A percentile compares a stretch with the other conserved stretches of the same genome.
phyloP scores from a whole-genome alignment of 2,329 filamentous ascomycete species.

The Berkeleyomyces basicola region DNA sequence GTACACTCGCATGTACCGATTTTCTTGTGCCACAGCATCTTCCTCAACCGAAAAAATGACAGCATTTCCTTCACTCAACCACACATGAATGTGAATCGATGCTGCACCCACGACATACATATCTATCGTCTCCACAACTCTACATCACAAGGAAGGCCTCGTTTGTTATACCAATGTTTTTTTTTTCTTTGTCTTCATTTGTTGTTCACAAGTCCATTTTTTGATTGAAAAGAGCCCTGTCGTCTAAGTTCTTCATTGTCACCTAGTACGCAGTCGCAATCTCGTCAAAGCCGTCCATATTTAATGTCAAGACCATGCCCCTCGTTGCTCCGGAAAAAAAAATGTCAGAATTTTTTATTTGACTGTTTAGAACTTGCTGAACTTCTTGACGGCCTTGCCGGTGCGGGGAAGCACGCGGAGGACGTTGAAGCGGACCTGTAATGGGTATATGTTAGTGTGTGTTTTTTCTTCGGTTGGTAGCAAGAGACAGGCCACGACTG shows the following conservation, averaged over 20 bases:
- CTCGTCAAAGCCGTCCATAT: slow-evolving; percentile 15
- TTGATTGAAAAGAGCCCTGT: slow-evolving; percentile 13
- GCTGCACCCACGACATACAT: not conserved
- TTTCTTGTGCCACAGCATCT: too few species aligned
- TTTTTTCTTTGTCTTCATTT: slow-evolving; percentile 6
- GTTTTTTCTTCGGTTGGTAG: not conserved
- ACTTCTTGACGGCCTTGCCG: slow-evolving; percentile 93
- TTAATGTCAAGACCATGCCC: slow-evolving; percentile 24
- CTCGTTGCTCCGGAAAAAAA: slow-evolving; percentile 28
- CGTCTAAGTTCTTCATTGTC: slow-evolving; percentile 13
- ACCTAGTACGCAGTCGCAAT: slow-evolving; percentile 13
- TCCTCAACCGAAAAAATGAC: too few species aligned
- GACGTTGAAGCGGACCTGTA: slow-evolving; percentile 95
- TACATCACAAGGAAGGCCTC: not conserved
- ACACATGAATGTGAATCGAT: not conserved
- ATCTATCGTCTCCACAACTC: not conserved
- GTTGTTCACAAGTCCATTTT: slow-evolving; percentile 14
- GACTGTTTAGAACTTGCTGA: slow-evolving; percentile 84
- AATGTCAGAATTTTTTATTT: slow-evolving; percentile 28
- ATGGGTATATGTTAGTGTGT: slow-evolving; percentile 6
- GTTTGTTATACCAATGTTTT: slow-evolving; percentile 8
- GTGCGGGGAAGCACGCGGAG: slow-evolving; percentile 95
- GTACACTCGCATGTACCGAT: too few species aligned
- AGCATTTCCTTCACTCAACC: too few species aligned
- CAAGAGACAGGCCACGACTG: not conserved